Conservation (phyloP, 768 basidiomycete genomes). For the Infundibulicybe gibba region DNA sequence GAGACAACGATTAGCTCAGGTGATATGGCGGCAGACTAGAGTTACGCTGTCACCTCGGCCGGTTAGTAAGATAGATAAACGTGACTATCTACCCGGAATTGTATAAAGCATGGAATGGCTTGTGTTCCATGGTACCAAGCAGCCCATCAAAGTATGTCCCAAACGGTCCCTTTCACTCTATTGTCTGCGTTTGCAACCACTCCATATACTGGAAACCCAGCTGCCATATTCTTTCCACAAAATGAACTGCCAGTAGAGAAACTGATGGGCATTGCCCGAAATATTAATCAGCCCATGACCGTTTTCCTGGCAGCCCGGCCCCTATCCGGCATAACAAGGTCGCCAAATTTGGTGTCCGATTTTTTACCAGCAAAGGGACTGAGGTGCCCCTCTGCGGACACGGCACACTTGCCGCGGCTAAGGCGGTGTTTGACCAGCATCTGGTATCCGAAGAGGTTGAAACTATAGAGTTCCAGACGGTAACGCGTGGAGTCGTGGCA, state of each 20-base stretch:
- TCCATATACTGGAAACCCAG: conserved; percentile 42
- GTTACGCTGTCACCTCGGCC: background rate
- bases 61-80: too few relatives aligned
- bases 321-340: conserved; percentile 18
- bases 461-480: conserved; percentile 29
- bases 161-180: conserved; percentile 27
- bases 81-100: too few relatives aligned
- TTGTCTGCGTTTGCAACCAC: conserved; percentile 40
- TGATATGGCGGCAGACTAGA: too few relatives aligned
- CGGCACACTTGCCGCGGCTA: conserved; percentile 39
- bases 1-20: conserved; percentile 36
- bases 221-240: conserved; percentile 35
- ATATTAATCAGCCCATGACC: conserved; percentile 43
- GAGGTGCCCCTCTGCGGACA: conserved; percentile 40
- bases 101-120: too few relatives aligned
- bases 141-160: conserved; percentile 4
- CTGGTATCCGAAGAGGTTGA: conserved; percentile 20
- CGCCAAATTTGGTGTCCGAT: conserved; percentile 32
- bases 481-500: conserved; percentile 17
- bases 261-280: conserved; percentile 31
- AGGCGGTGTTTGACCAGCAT: conserved; percentile 31
- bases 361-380: conserved; percentile 22
- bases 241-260: conserved; percentile 17
- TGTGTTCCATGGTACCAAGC: too few relatives aligned
- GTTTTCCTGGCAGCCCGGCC: conserved; percentile 22